These are phyloP conservation scores for Meira miltonrushii DNA, from an alignment of 1,284 basidiomycete species.

Conservation along the genomic window DNA sequence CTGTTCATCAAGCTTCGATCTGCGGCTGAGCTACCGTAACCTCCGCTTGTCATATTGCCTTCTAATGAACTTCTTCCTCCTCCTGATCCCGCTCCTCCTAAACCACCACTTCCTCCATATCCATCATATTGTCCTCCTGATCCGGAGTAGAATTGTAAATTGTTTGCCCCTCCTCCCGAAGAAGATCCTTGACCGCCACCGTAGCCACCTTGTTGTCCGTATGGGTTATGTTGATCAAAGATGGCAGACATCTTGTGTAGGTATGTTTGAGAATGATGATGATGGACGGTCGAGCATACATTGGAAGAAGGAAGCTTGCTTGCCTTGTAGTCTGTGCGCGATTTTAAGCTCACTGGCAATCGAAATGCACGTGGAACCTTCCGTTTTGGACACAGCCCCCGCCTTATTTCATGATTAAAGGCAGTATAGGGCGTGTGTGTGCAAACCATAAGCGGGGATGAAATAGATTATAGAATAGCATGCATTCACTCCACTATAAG, in stretches of 20 bases:
- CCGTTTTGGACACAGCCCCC: too few relatives aligned
- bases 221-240: slow-evolving; percentile 10
- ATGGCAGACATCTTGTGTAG: slow-evolving; percentile 15
- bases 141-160: slow-evolving; percentile 21
- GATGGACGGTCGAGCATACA: neutral
- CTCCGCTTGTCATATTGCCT: slow-evolving; percentile 36
- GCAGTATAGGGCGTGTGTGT: too few relatives aligned
- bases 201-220: slow-evolving; percentile 8
- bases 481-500: too few relatives aligned
- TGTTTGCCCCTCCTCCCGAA: slow-evolving; percentile 8
- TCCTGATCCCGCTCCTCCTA: slow-evolving; percentile 1
- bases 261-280: neutral
- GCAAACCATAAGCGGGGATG: too few relatives aligned
- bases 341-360: too few relatives aligned
- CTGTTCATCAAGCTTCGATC: slow-evolving; percentile 35
- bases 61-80: slow-evolving; percentile 28
- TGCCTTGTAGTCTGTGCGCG: too few relatives aligned
- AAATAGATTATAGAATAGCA: too few relatives aligned
- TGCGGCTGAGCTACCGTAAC: slow-evolving; percentile 19
- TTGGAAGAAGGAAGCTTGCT: too few relatives aligned
- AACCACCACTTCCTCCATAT: neutral
- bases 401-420: too few relatives aligned
- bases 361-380: too few relatives aligned
- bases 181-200: slow-evolving; percentile 2
- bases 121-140: slow-evolving; percentile 3